Evolutionary conservation across 805 yeast genomes (phyloP), one percentile per base, ranked within the genome.

Genomic region (Saccharomycopsis sp.): DNA sequence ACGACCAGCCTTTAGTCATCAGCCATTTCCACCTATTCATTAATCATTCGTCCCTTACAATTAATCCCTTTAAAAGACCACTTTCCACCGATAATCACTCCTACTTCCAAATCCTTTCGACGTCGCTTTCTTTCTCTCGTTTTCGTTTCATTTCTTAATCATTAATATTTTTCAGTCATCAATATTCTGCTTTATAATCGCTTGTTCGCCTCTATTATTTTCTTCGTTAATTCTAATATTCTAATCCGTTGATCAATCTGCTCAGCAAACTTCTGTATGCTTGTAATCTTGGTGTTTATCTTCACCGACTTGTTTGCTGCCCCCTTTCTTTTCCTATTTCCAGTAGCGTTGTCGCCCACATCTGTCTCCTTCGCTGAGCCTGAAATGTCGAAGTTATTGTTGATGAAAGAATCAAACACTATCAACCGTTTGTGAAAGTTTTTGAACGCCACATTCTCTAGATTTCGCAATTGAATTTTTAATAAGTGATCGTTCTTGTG

Each of bases 251-350:
- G 63, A 41, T 61, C 63, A 7, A 59, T 54, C 44, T 40, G 16
- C 37, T 61, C 63, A 34, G 63, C 63, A 34, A 52, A 54, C 34
- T 3, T 34, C 48, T 61, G 63, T 7, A 59, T 56, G 14, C 50
- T 46, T 18, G 48, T 54, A n/a, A 56, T 59, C 44, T 53, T 59
- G 18, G 24, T 16, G 16, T 29, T 52, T n/a, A 57, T 24, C 24
- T 55, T 57, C 7, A 18, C 21, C 7, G 48, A 4, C 16, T 44
- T 44, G 7, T 18, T 12, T 7, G 21, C 21, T 44, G n/a, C n/a
- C 44, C n/a, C n/a, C 44, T 41, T 52, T n/a, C 52, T 52, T 16
- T 9, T 18, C 29, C 40, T 46, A 16, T 24, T 57, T 40, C 24
- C 46, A 16, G 41, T 52, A 14, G 18, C 8, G 16, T 52, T 29